phyloP scores from a whole-genome alignment of 805 yeast species.

The Metschnikowia baotianmanensis region DNA sequence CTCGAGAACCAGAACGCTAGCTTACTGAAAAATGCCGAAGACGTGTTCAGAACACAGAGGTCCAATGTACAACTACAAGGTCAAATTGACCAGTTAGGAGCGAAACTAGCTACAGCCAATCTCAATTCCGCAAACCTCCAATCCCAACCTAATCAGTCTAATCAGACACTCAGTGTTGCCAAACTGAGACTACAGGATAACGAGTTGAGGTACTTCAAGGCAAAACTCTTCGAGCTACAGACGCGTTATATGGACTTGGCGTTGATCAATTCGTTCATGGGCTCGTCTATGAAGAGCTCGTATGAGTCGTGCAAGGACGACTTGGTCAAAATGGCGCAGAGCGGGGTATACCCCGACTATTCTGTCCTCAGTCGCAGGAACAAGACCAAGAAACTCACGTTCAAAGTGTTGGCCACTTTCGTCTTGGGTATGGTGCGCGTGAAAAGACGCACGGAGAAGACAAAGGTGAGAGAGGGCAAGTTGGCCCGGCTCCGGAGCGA shows the following conservation, averaged over 20 bases:
- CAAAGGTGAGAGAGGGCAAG: conserved; percentile 25
- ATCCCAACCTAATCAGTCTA: too few species aligned
- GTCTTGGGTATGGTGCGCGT: conserved; percentile 38
- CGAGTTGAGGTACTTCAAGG: conserved; percentile 45
- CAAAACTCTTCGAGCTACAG: conserved; percentile 46
- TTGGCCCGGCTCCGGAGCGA: conserved; percentile 30
- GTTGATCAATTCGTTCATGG: conserved; percentile 33
- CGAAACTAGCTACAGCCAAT: conserved; percentile 22
- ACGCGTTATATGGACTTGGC: conserved; percentile 33
- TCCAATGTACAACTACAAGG: conserved; percentile 20
- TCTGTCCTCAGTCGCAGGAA: conserved; percentile 16
- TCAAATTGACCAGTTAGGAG: conserved; percentile 30
- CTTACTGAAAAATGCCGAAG: conserved; percentile 10
- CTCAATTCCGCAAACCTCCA: too few species aligned
- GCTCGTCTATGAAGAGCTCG: conserved; percentile 29
- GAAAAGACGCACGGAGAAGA: conserved; percentile 28
- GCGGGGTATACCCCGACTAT: conserved; percentile 37
- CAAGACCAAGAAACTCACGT: conserved; percentile 23
- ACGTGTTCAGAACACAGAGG: conserved; percentile 9
- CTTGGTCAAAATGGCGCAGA: conserved; percentile 26
- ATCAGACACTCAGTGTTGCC: background rate
- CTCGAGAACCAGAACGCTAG: conserved; percentile 12
- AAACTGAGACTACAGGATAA: conserved; percentile 27
- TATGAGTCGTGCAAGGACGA: conserved; percentile 26
- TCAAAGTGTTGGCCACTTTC: conserved; percentile 34